Conservation (phyloP, 371 early-diverging fungal species). For the Mortierella sp. region DNA sequence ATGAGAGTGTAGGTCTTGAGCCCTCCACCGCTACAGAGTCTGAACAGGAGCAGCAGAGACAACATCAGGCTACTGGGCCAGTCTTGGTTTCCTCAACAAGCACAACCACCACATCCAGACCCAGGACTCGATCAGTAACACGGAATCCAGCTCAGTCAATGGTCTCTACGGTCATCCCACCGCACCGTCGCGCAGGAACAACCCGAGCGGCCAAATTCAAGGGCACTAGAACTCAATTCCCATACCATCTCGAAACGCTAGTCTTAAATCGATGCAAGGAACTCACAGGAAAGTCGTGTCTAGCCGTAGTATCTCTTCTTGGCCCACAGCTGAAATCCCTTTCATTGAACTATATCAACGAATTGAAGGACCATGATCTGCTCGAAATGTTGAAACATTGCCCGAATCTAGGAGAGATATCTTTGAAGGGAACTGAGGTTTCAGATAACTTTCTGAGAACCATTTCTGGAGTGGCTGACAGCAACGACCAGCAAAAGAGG, state of each 20-base stretch:
- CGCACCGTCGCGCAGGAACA: constrained; percentile 24
- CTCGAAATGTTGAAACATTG: constrained; percentile 13
- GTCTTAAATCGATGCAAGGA: constrained; percentile 23
- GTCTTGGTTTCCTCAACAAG: background rate
- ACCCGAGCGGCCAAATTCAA: constrained; percentile 34
- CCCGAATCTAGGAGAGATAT: constrained; percentile 16
- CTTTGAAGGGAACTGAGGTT: constrained; percentile 22
- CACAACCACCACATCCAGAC: background rate
- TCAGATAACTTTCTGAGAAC: constrained; percentile 14
- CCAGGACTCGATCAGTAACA: background rate
- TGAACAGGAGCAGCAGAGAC: constrained; percentile 29
- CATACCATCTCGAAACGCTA: constrained; percentile 23
- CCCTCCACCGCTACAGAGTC: constrained; percentile 30
- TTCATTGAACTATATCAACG: constrained; percentile 21
- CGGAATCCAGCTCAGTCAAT: background rate
- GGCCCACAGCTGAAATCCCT: constrained; percentile 29
- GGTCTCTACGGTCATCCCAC: background rate
- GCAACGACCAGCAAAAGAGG: background rate
- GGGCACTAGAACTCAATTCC: constrained; percentile 30
- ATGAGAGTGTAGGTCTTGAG: constrained; percentile 20
- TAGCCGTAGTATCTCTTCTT: constrained; percentile 11
- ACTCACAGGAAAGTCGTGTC: constrained; percentile 8
- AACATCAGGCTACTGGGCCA: constrained; percentile 10
- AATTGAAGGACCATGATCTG: constrained; percentile 6
- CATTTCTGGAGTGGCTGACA: constrained; percentile 1